Evolutionary conservation across 352 stramenopile species (phyloP), one percentile per base, ranked within the genome.

Genomic region (Pythium monospermum): DNA sequence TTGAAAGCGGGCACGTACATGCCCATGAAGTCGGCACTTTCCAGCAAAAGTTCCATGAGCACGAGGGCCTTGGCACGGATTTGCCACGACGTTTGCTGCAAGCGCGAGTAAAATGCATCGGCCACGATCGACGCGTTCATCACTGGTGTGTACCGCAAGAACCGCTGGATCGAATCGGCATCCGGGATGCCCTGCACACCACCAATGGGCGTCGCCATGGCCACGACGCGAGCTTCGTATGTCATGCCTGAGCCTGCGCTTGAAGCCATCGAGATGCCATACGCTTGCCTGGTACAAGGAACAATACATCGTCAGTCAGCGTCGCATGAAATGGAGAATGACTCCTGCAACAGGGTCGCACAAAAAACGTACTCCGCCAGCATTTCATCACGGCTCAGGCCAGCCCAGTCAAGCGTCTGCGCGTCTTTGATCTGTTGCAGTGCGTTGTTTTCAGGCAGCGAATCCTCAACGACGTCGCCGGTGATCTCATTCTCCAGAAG

Each of bases 171-270:
- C 18, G 61, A 61, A 27, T 82, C 62, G 16, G 67, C 37, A 36
- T 82, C 73, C 2, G 76, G 76, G 5, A 78, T 59, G 25, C 76
- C 73, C 19, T 82, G 72, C 25, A 87, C 80, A 15, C 73, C 73
- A 6, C 74, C 64, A 1, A 44, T 22, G 28, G 71, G 65, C 0
- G 76, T 85, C 31, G 66, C 81, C 45, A 84, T 52, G 8, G 61
- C 57, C 23, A 85, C 60, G 8, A 87, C 51, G 35, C 73, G 77
- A 12, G 57, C 52, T 49, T 87, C 73, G 36, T 71, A 87, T 28
- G 56, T 47, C 15, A 53, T 40, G 2, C 53, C 37, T 0, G 68
- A 57, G 3, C 30, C 42, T 1, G 51, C 46, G 28, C 46, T 35
- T 1, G 59, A 26, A 4, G 40, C 47, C 4, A 49, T 35, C 23